Conservation (phyloP, 2,329 filamentous ascomycete genomes). For the Epichloe aotearoae region DNA sequence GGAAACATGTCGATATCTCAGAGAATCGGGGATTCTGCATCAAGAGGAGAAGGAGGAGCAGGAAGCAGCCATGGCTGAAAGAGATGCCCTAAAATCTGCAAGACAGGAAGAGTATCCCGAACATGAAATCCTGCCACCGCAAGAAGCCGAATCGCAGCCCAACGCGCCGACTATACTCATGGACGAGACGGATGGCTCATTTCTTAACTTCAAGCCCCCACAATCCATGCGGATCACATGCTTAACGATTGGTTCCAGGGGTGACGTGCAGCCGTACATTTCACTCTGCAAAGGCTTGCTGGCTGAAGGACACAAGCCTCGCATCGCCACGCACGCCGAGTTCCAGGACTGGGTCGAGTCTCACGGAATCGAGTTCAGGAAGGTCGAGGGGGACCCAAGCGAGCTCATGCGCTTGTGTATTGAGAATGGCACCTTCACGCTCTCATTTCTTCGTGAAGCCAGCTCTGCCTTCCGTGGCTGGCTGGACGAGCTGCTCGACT, state of each 20-base stretch:
- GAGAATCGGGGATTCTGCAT: constrained; percentile 54
- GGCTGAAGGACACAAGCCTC: constrained; percentile 72
- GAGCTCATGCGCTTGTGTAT: constrained; percentile 95
- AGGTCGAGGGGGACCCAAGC: constrained; percentile 79
- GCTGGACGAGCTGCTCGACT: constrained; percentile 77
- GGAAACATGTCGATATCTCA: constrained; percentile 56
- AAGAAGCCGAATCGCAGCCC: constrained; percentile 28
- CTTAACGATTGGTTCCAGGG: constrained; percentile 86
- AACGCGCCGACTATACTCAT: constrained; percentile 69
- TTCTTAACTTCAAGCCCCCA: constrained; percentile 80
- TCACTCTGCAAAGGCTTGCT: constrained; percentile 83
- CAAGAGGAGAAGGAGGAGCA: constrained; percentile 58
- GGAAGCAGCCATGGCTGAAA: constrained; percentile 65
- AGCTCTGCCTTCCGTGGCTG: constrained; percentile 83
- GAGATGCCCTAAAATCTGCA: constrained; percentile 66
- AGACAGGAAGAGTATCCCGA: constrained; percentile 40
- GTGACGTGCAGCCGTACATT: constrained; percentile 96
- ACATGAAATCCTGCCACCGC: constrained; percentile 37
- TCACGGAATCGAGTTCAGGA: constrained; percentile 88
- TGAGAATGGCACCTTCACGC: constrained; percentile 94
- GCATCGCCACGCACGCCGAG: constrained; percentile 84
- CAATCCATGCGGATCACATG: constrained; percentile 76
- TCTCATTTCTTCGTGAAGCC: constrained; percentile 77
- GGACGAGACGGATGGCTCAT: constrained; percentile 77
- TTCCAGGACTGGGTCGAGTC: constrained; percentile 80